These are phyloP conservation scores for Carpinus fangiana DNA, from an alignment of 306 rosid species.

Conservation along the genomic window DNA sequence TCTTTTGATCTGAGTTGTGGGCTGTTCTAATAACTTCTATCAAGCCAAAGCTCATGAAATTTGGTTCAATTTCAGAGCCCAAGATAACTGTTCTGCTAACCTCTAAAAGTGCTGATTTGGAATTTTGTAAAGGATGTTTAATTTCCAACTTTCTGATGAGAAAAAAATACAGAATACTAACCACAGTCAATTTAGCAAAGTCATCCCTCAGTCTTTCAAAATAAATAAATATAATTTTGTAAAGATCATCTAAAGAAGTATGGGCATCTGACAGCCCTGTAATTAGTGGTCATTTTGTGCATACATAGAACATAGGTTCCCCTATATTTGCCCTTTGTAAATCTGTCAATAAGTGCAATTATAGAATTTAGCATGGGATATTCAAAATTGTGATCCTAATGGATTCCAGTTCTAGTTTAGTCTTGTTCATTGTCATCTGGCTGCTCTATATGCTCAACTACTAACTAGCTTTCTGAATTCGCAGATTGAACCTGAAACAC, in stretches of 20 bases:
- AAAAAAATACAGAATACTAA: not conserved
- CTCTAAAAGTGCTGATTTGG: conserved; percentile 1
- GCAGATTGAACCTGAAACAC: conserved; percentile 94
- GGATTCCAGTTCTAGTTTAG: not conserved
- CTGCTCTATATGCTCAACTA: conserved; percentile 1
- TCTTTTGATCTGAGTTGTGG: not conserved
- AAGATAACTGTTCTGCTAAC: not conserved
- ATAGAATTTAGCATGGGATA: conserved; percentile 10
- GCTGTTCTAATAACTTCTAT: not conserved
- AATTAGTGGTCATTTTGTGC: not conserved
- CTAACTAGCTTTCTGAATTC: conserved; percentile 23
- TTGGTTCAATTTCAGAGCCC: not conserved
- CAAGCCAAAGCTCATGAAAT: not conserved
- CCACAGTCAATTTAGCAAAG: not conserved
- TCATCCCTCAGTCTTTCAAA: too few relatives aligned
- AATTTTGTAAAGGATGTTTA: not conserved
- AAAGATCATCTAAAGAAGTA: not conserved
- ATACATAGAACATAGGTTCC: not conserved
- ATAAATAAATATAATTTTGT: too few relatives aligned
- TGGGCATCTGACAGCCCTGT: not conserved
- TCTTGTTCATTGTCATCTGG: not conserved
- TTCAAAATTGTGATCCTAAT: conserved; percentile 14
- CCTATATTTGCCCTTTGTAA: conserved; percentile 10
- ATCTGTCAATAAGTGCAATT: conserved; percentile 12
- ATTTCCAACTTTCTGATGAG: not conserved